Percentiles rank a stretch among this genome's conserved stretches.
These are phyloP conservation scores for Trichoderma cornu-damae DNA, from an alignment of 2,329 filamentous ascomycete genomes.

Conservation along the genomic window DNA sequence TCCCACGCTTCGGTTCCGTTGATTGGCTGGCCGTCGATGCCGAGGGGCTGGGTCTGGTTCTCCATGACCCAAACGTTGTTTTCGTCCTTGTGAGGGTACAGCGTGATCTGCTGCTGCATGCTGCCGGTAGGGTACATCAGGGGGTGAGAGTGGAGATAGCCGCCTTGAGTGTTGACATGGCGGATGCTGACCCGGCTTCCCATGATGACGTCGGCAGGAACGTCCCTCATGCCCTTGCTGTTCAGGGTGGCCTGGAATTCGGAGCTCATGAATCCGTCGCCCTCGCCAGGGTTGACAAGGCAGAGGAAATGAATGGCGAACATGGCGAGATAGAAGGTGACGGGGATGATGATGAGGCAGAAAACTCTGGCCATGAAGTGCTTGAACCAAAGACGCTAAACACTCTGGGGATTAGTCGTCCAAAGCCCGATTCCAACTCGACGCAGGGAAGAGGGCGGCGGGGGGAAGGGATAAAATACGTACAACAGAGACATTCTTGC, in stretches of 20 bases:
- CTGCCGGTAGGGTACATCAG: conserved; percentile 97
- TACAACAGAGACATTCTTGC: conserved; percentile 74
- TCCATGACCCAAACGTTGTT: conserved; percentile 95
- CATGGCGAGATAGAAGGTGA: conserved; percentile 92
- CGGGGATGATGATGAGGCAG: conserved; percentile 83
- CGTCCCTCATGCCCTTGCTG: conserved; percentile 92
- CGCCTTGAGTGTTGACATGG: conserved; percentile 95
- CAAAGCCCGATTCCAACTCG: background rate
- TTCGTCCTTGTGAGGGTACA: conserved; percentile 98
- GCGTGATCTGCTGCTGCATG: conserved; percentile 97
- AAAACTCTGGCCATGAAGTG: conserved; percentile 88
- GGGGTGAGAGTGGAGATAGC: conserved; percentile 92
- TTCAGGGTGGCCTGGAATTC: conserved; percentile 98
- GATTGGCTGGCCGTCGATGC: conserved; percentile 67
- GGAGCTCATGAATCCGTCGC: conserved; percentile 98
- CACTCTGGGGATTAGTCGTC: conserved; percentile 24
- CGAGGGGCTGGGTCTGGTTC: conserved; percentile 90
- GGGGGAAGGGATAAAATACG: conserved; percentile 26
- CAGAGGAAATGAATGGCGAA: conserved; percentile 95
- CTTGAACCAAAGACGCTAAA: conserved; percentile 75
- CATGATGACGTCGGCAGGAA: conserved; percentile 84
- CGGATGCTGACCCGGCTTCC: conserved; percentile 82
- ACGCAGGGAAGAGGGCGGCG: background rate
- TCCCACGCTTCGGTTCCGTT: conserved; percentile 84
- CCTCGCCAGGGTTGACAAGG: conserved; percentile 90